Conservation (phyloP, 805 yeast genomes). For the Pichia nakasei region DNA sequence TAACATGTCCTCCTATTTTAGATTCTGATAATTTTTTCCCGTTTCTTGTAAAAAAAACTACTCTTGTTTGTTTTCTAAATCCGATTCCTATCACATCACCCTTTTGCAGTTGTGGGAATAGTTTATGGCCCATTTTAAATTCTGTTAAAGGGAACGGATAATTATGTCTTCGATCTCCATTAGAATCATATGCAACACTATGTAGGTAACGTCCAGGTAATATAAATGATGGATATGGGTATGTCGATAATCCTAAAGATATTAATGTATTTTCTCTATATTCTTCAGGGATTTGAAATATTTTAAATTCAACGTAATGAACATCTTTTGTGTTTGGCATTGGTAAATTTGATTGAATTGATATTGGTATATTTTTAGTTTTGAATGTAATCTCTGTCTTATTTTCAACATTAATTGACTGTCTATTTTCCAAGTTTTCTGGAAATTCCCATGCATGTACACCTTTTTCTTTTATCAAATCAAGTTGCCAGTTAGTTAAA, state of each 20-base stretch:
- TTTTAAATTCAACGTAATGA: slow-evolving; percentile 81
- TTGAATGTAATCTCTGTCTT: slow-evolving; percentile 45
- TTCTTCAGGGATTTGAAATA: slow-evolving; percentile 60
- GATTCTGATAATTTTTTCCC: slow-evolving; percentile 84
- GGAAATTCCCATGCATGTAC: slow-evolving; percentile 81
- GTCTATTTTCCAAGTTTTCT: slow-evolving; percentile 1
- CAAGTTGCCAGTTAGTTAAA: slow-evolving; percentile 43
- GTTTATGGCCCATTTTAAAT: slow-evolving; percentile 1
- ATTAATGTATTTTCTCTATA: slow-evolving; percentile 34
- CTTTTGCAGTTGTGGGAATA: slow-evolving; percentile 50
- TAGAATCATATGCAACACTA: slow-evolving; percentile 82
- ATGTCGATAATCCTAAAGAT: slow-evolving; percentile 72
- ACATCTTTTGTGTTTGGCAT: slow-evolving; percentile 76
- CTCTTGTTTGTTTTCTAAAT: slow-evolving; percentile 70
- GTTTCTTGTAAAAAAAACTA: slow-evolving; percentile 87
- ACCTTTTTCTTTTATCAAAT: slow-evolving; percentile 77
- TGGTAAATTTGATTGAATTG: slow-evolving; percentile 76
- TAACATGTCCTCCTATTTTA: slow-evolving; percentile 69
- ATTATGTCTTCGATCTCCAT: slow-evolving; percentile 70
- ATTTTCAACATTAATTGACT: slow-evolving; percentile 25
- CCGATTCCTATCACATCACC: slow-evolving; percentile 96
- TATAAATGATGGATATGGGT: slow-evolving; percentile 90
- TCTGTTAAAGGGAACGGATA: slow-evolving; percentile 50
- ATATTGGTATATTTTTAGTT: slow-evolving; percentile 29
- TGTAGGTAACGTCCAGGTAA: slow-evolving; percentile 86